Evolutionary conservation across 495 filamentous ascomycete genomes (phyloP).

Genomic region (Pyrenula massariospora): DNA sequence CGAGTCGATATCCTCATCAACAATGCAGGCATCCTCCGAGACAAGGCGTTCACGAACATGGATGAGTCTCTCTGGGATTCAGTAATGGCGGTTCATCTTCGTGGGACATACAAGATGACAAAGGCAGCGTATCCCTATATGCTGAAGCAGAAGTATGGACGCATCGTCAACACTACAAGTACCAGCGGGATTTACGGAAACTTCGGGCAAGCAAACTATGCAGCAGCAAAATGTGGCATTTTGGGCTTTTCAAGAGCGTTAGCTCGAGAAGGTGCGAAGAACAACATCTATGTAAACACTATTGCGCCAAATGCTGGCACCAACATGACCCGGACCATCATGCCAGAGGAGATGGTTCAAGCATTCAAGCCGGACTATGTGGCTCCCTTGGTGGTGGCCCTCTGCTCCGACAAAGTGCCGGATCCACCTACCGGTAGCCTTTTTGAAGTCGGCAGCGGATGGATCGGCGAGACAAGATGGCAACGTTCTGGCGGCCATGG

Average conservation of each 20-base stretch:
- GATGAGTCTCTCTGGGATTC: conserved; percentile 87
- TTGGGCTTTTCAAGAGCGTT: conserved; percentile 89
- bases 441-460: conserved; percentile 95
- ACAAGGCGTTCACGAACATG: conserved; percentile 98
- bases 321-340: conserved; percentile 86
- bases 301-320: conserved; percentile 97
- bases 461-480: conserved; percentile 88
- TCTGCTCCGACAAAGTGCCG: conserved; percentile 81
- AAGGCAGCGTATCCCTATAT: conserved; percentile 98
- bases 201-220: conserved; percentile 98
- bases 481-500: conserved; percentile 83
- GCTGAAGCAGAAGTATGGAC: conserved; percentile 97
- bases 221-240: conserved; percentile 90
- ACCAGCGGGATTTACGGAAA: conserved; percentile 98
- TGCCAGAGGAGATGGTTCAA: conserved; percentile 96
- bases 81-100: conserved; percentile 83
- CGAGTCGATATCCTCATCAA: conserved; percentile 92
- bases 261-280: conserved; percentile 86
- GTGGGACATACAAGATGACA: conserved; percentile 92
- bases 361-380: conserved; percentile 99
- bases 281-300: conserved; percentile 98
- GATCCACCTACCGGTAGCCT: conserved; percentile 75
- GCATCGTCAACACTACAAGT: conserved; percentile 90
- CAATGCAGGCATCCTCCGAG: conserved; percentile 93
- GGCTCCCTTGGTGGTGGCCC: conserved; percentile 78